Evolutionary conservation across 78 protist genomes (phyloP), one percentile per base, ranked within the genome.

Genomic region (Dictyostelium discoideum): DNA sequence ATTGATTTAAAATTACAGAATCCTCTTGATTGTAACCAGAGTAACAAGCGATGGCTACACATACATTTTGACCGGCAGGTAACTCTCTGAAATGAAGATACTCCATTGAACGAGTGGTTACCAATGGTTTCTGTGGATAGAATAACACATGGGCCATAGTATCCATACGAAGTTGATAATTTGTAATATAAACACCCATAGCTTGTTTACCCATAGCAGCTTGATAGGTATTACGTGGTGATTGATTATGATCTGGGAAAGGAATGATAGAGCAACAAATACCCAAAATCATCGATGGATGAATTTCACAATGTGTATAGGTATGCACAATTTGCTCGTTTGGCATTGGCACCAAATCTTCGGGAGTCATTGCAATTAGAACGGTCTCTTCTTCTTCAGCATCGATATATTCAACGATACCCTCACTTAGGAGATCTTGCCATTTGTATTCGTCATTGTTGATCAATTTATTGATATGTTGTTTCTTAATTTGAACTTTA

Each of bases 171-270:
- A 93, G 67, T 94, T 99, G 99, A 97, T 99, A 99, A 93, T 92
- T 96, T 6, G 99, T 99, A 79, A 99, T 98, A 69, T 97, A 83
- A 37, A 74, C 81, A 16, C 99, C 99, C 73, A 99, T 99, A 24
- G 99, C 99, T 94, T 99, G 99, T 98, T 99, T 99, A 90, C 99
- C 99, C 99, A 99, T 99, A 48, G 99, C 99, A 85, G 99, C 98
- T 94, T 99, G 99, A 85, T 99, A 99, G 46, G 99, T 99, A 96
- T 99, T 99, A 18, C 99, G 98, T 5, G 99, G 99, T 16, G 99
- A 99, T 94, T 99, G 99, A 89, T 99, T 99, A 98, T 99, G 99
- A 96, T 99, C 99, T 44, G 99, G 99, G 76, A 96, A 99, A 9
- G 99, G 99, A 60, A 99, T 98, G 42, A 99, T 74, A 3, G 98